phyloP scores from a whole-genome alignment of 1,284 basidiomycete species.

The Ustilago shanxiensis region DNA sequence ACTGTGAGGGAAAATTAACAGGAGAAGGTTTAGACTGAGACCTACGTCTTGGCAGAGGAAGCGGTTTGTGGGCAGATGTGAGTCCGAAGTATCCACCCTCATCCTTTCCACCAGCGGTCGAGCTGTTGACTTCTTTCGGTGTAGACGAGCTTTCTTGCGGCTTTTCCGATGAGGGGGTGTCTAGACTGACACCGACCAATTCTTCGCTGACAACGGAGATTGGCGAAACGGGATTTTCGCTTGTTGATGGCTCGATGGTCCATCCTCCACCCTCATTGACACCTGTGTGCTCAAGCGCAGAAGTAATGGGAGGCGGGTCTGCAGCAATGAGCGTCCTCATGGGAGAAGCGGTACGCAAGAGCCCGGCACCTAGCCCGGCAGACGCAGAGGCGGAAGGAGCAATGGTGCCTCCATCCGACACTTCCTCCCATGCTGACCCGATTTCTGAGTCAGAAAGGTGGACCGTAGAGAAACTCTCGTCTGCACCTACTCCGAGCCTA shows the following conservation, averaged over 20 bases:
- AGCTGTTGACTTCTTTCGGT: no score
- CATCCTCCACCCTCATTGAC: background rate
- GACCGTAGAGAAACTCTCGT: conserved; percentile 48
- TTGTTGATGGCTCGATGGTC: background rate
- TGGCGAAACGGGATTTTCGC: conserved; percentile 4
- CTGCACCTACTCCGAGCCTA: conserved; percentile 10
- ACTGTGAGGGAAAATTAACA: background rate
- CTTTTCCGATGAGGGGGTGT: conserved; percentile 15
- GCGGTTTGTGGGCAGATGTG: conserved; percentile 19
- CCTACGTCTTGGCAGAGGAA: conserved; percentile 19
- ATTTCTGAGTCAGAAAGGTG: conserved; percentile 44
- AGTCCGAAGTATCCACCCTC: conserved; percentile 19
- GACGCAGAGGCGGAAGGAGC: conserved; percentile 21
- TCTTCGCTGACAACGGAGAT: conserved; percentile 21
- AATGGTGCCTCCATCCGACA: conserved; percentile 54
- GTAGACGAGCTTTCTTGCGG: background rate
- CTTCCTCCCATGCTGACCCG: conserved; percentile 51
- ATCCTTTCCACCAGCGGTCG: no score
- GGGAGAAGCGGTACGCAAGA: conserved; percentile 21
- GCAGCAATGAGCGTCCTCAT: conserved; percentile 2
- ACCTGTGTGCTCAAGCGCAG: background rate
- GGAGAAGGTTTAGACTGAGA: conserved; percentile 20
- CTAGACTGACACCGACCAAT: conserved; percentile 21
- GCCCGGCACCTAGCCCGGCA: background rate
- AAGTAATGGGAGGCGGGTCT: background rate